Base-by-base conservation (phyloP, 2,329 filamentous ascomycete species). In the Ophiostoma ips region DNA sequence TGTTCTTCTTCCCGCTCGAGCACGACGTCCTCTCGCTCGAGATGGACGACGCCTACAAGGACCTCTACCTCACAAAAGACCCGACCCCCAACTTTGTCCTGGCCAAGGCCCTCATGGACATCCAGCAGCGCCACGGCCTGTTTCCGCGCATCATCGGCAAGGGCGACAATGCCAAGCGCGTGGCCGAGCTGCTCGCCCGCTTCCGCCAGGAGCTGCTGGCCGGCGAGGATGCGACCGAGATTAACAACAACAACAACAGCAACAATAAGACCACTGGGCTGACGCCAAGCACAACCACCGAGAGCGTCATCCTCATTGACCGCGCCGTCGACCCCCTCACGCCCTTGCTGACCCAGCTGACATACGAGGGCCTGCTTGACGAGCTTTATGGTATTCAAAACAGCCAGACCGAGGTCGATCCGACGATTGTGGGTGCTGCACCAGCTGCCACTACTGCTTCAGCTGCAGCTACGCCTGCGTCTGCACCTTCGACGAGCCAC, bases 111-210 rank as follows among this genome's bases (percentile, higher is more conserved):
- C 73, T 98, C 56, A 98, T 98, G 92, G 81, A 83, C 33, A 80
- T 98, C 54, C 92, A 98, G 64, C 83, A 87, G 62, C 83, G 84
- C 58, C 83, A 95, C 66, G 94, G 92, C 3, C 77, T 98, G 12
- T 96, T 98, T 58, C 94, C 92, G 24, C 80, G 90, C 13, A 92
- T 98, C 52, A 82, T 94, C 44, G 92, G 92, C 28, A 96, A 98
- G 66, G 92, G 92, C 18, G 89, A 98, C 58, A 89, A 95, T 63
- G 90, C 88, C 34, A 89, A 90, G 62, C 81, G 81, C 46, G 77
- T 98, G 2, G 84, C 88, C 41, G 89, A 96, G 61, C 72, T 95
- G 11, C 75, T 98, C 9, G 73, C 84, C 44, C 85, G 88, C 31
- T 95, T 95, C 87, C 83, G 90, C 56, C 88, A 89, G 61, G 92